These are phyloP conservation scores for Parachlorella kessleri DNA, from an alignment of 139 green algal genomes.

Conservation along the genomic window DNA sequence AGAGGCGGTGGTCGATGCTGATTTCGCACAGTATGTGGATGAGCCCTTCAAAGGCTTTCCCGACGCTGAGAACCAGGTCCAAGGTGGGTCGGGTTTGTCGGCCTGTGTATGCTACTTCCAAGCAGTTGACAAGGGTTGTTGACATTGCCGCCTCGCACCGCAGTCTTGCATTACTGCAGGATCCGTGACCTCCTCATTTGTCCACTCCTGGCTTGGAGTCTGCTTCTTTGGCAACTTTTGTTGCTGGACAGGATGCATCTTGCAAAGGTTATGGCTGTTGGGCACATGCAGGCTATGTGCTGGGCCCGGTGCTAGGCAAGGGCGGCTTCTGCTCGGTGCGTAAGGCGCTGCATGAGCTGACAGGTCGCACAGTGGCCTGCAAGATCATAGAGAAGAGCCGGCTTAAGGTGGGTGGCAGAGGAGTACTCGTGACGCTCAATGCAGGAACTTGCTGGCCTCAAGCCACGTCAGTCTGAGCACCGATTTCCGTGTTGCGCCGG, in stretches of 20 bases:
- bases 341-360: conserved; percentile 68
- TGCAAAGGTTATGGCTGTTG: no score
- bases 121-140: not conserved
- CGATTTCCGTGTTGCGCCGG: no score
- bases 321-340: conserved; percentile 83
- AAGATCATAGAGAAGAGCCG: conserved; percentile 88
- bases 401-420: conserved; percentile 61
- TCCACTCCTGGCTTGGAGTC: no score
- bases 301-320: conserved; percentile 82
- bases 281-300: conserved; percentile 75
- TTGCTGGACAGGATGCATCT: no score
- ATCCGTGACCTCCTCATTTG: no score
- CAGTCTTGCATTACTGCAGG: no score
- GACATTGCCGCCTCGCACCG: conserved; percentile 43
- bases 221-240: no score
- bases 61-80: conserved; percentile 30
- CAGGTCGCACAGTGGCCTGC: conserved; percentile 70
- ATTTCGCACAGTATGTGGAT: conserved; percentile 3
- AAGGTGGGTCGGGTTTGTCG: conserved; percentile 2
- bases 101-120: not conserved
- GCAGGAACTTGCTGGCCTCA: no score
- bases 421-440: no score
- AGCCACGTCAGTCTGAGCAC: no score
- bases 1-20: not conserved
- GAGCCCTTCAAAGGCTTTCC: conserved; percentile 28